Base-by-base conservation (phyloP, 106 monocot species). In the Hemerocallis citrina region DNA sequence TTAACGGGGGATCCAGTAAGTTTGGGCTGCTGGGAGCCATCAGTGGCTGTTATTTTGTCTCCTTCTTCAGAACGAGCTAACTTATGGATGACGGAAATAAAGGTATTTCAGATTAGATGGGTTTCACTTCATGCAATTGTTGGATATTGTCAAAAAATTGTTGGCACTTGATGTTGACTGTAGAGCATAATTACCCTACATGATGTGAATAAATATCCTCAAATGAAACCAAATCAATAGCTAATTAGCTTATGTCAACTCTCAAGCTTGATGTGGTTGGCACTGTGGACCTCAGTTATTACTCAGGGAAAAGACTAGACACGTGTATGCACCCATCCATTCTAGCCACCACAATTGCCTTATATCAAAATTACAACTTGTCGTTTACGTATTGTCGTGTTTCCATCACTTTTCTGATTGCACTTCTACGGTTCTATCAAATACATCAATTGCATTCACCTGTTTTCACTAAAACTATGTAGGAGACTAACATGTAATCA, bases 21-120 rank as follows among this genome's bases (percentile, higher is more conserved):
- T 31, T 77, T 95, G 72, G 95, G 95, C 33, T 84, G 83, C 56
- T 95, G 95, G 95, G 81, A 90, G 52, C 83, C 86, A 40, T 65
- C 81, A 11, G 74, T 75, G 78, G 95, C 86, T 54, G 60, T 90
- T 81, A 73, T 63, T 33, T 76, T 95, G 49, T 74, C 81, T 73
- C 80, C 74, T 8, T 89, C 68, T 32, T 56, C 51, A 34, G 84
- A 69, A 58, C 16, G 52, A 56, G 38, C 63, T 64, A 81, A 84
- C 63, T 61, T 90, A 56, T 95, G 90, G 90, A 72, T 44, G 51
- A 60, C 86, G 42, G 78, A 95, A 55, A 71, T 81, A 71, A 72
- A 80, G 85, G 95, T 84, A 77, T 28, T 61, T 40, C 36, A 37
- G 9, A 24, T 20, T 27, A 30, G 15, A 29, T 25, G 3, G 13